A percentile compares a stretch with the other conserved stretches of the same genome.
These are phyloP conservation scores for Aegilops longissima DNA, from an alignment of 176 grass and related monocot species.

Conservation along the genomic window DNA sequence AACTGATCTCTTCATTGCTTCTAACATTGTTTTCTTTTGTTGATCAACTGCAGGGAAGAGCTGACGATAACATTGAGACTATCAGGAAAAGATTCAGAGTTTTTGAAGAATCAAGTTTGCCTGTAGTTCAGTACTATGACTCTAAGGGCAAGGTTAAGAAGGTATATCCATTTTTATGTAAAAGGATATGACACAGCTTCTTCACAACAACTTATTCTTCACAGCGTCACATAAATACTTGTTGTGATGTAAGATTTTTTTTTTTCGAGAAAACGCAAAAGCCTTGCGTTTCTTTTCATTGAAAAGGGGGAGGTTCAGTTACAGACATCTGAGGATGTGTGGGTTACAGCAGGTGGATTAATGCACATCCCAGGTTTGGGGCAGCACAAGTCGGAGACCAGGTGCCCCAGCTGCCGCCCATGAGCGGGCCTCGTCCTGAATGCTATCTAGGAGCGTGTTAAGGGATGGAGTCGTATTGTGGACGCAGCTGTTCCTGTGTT, in stretches of 20 bases:
- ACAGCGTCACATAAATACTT: neutral
- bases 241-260: neutral
- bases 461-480: no score
- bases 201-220: conserved; percentile 6
- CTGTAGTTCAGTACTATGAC: conserved; percentile 53
- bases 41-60: conserved; percentile 50
- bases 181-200: neutral
- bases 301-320: no score
- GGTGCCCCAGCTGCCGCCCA: no score
- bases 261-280: no score
- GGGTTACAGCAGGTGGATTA: no score
- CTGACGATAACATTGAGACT: conserved; percentile 72
- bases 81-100: conserved; percentile 66
- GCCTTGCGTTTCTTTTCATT: no score
- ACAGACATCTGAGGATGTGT: no score
- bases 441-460: no score
- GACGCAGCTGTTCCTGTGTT: no score
- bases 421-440: no score
- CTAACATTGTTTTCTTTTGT: conserved; percentile 20
- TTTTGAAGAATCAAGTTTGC: conserved; percentile 58
- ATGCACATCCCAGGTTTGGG: no score
- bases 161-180: conserved; percentile 28
- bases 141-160: conserved; percentile 59
- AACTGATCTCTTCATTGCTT: neutral
- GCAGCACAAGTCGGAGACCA: no score